Evolutionary conservation across 129 eudicot genomes (phyloP).

Genomic region (Flaveria robusta): DNA sequence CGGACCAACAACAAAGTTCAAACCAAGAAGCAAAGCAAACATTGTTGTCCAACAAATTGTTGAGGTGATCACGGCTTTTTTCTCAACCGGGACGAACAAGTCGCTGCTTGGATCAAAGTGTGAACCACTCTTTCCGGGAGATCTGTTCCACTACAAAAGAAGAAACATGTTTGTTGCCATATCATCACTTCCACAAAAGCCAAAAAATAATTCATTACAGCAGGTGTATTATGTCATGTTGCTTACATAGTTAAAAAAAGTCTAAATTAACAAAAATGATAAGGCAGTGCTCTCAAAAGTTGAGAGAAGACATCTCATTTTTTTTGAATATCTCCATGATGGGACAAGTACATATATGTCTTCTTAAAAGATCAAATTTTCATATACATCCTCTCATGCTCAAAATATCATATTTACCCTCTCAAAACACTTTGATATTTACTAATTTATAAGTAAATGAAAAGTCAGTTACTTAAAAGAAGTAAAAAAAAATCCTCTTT

Average conservation of each 20-base stretch:
- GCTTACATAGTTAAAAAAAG: neutral
- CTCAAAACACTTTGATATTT: neutral
- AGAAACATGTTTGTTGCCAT: neutral
- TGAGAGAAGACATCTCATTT: neutral
- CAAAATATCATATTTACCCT: neutral
- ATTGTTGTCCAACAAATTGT: constrained; percentile 57
- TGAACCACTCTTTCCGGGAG: constrained; percentile 63
- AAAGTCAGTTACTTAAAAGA: neutral
- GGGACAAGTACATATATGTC: neutral
- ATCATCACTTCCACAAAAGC: constrained; percentile 10
- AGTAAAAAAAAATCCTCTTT: neutral
- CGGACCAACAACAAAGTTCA: constrained; percentile 53
- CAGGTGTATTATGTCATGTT: neutral
- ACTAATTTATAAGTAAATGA: neutral
- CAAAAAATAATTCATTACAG: constrained; percentile 1
- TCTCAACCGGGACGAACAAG: constrained; percentile 48
- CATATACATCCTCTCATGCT: neutral
- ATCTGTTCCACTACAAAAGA: constrained; percentile 50
- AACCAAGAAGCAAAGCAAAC: constrained; percentile 46
- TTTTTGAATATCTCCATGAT: neutral
- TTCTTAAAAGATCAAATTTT: neutral
- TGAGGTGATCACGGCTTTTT: constrained; percentile 53
- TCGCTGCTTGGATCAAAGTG: constrained; percentile 56
- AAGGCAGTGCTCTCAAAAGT: neutral
- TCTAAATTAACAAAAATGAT: constrained; percentile 17